Conservation (phyloP, 345 rosid genomes). For the Balakata baccata region DNA sequence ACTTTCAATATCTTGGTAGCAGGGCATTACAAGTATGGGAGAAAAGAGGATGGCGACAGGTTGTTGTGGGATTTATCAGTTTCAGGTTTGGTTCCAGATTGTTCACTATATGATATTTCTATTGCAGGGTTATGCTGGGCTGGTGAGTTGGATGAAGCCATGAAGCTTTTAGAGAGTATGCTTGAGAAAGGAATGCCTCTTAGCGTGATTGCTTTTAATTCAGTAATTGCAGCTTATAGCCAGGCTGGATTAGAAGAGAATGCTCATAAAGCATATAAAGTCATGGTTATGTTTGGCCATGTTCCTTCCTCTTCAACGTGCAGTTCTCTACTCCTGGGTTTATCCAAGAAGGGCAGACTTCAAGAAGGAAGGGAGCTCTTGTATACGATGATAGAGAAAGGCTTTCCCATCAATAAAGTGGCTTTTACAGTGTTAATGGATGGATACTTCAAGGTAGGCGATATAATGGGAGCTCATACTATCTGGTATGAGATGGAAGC, state of each 20-base stretch:
- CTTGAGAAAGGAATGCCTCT: slow-evolving; percentile 57
- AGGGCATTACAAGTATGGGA: slow-evolving; percentile 61
- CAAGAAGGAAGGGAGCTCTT: slow-evolving; percentile 52
- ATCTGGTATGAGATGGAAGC: slow-evolving; percentile 63
- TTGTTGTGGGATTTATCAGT: slow-evolving; percentile 44
- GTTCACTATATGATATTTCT: slow-evolving; percentile 43
- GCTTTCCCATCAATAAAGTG: slow-evolving; percentile 44
- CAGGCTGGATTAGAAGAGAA: slow-evolving; percentile 45
- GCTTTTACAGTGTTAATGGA: slow-evolving; percentile 66
- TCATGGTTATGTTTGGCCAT: slow-evolving; percentile 48
- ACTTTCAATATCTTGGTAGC: slow-evolving; percentile 64
- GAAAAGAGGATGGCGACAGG: slow-evolving; percentile 46
- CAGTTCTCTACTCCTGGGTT: slow-evolving; percentile 59
- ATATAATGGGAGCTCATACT: slow-evolving; percentile 45
- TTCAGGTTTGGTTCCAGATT: slow-evolving; percentile 32
- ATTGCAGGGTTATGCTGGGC: slow-evolving; percentile 70
- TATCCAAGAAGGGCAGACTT: slow-evolving; percentile 51
- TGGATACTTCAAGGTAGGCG: slow-evolving; percentile 54
- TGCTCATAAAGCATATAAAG: slow-evolving; percentile 43
- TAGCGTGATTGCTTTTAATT: slow-evolving; percentile 57
- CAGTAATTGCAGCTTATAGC: slow-evolving; percentile 64
- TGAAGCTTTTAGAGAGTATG: slow-evolving; percentile 40
- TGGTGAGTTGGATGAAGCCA: slow-evolving; percentile 52
- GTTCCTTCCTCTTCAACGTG: slow-evolving; percentile 60
- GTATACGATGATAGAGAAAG: slow-evolving; percentile 46